Percentiles rank a stretch among this genome's conserved stretches.
These are phyloP conservation scores for Nakaseomyces uthaithaninus DNA, from an alignment of 1,139 yeast genomes.

Conservation along the genomic window DNA sequence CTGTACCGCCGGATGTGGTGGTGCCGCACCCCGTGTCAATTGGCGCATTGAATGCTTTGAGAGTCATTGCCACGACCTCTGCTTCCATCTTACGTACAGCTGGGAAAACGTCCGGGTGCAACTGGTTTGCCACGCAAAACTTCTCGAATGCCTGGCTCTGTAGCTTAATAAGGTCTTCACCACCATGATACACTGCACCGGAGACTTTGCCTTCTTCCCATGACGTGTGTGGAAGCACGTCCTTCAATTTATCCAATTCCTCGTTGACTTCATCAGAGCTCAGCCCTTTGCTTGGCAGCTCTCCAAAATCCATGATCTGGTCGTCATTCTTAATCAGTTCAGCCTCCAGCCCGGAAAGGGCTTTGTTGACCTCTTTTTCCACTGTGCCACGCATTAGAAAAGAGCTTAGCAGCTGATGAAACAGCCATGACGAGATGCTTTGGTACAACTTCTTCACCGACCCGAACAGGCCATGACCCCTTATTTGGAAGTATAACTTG, in stretches of 20 bases:
- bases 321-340: conserved; percentile 48
- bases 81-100: conserved; percentile 95
- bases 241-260: conserved; percentile 43
- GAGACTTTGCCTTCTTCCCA: conserved; percentile 83
- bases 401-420: conserved; percentile 37
- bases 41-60: conserved; percentile 70
- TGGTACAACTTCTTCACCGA: conserved; percentile 21
- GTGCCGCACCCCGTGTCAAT: conserved; percentile 63
- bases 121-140: conserved; percentile 82
- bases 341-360: conserved; percentile 43
- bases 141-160: conserved; percentile 71
- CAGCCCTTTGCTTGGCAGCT: conserved; percentile 53
- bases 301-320: conserved; percentile 38
- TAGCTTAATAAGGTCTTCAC: conserved; percentile 57
- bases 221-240: conserved; percentile 51
- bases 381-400: conserved; percentile 54
- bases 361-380: conserved; percentile 48
- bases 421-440: conserved; percentile 24
- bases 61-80: conserved; percentile 87
- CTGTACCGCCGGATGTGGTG: conserved; percentile 97
- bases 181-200: conserved; percentile 97
- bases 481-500: conserved; percentile 12
- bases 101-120: conserved; percentile 96
- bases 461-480: conserved; percentile 39
- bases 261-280: conserved; percentile 36